Evolutionary conservation across 2,329 filamentous ascomycete species (phyloP), one percentile per base, ranked within the genome.

Genomic region (Cladorrhinum sp.): DNA sequence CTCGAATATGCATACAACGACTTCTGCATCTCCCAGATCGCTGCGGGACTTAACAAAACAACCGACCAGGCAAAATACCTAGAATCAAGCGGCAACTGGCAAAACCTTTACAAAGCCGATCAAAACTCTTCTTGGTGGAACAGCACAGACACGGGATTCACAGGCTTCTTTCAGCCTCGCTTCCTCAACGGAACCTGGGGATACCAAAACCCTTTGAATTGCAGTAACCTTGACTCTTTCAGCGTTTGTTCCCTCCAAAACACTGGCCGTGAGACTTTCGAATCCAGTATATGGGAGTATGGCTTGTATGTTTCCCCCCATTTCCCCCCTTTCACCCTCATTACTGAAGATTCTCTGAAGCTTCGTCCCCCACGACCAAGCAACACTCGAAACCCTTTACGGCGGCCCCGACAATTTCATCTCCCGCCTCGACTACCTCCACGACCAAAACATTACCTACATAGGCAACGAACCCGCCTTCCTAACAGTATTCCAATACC

Each of bases 1-100:
- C 81, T 92, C 0, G 90, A 92, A 71, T 93, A 93, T 70, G 84
- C 87, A 6, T 92, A 92, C 72, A 85, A 92, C 64, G 90, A 92
- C 74, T 93, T 85, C 67, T 85, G 84, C 64, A 86, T 90, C 58
- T 78, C 85, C 0, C 77, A 85, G 51, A 82, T 91, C 59, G 87
- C 88, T 0, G 77, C 78, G 9, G 77, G 75, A 0, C 70, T 90
- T 41, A 84, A 83, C 1, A 78, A 82, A 12, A 75, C 76, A 2
- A 73, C 70, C 0, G 88, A 89, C 53, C 76, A 79, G 23, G 77
- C 82, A 55, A 87, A 82, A 68, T 92, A 91, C 62, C 69, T 82
- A 0, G 71, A 72, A 0, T 81, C 85, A 0, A 84, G 85, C 56
- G 76, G 76, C 0, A 87, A 90, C 69, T 92, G 89, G 89, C 76